Percentiles rank a stretch among this genome's conserved stretches.
Evolutionary conservation across 2,329 filamentous ascomycete genomes (phyloP).

Genomic region (Ceratocystis diversiconidia): DNA sequence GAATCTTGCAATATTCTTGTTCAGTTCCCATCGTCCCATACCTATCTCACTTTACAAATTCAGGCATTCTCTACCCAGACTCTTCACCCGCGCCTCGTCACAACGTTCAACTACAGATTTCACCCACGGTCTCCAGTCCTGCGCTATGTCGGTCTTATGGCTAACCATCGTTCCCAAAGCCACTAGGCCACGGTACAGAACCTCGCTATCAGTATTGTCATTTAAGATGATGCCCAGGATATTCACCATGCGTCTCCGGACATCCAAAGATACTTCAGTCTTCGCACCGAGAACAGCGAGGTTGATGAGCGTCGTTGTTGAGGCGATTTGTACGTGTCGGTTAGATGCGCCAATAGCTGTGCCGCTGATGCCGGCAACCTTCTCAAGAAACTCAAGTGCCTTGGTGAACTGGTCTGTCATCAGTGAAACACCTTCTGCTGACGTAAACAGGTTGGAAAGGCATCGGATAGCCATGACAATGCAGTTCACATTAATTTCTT

Average conservation of each 20-base stretch:
- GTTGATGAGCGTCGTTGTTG: slow-evolving; percentile 74
- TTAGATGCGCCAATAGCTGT: slow-evolving; percentile 44
- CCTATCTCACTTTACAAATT: slow-evolving; percentile 21
- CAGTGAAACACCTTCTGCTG: slow-evolving; percentile 52
- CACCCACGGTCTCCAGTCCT: slow-evolving; percentile 26
- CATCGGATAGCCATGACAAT: slow-evolving; percentile 74
- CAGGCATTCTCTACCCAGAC: slow-evolving; percentile 34
- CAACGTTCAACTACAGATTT: slow-evolving; percentile 31
- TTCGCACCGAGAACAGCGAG: slow-evolving; percentile 50
- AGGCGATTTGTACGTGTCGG: slow-evolving; percentile 68
- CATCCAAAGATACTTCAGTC: slow-evolving; percentile 24
- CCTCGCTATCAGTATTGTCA: slow-evolving; percentile 62
- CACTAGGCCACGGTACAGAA: slow-evolving; percentile 67
- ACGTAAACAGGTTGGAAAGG: slow-evolving; percentile 72
- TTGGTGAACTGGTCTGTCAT: slow-evolving; percentile 44
- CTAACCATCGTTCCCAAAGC: slow-evolving; percentile 65
- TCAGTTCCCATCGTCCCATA: background rate
- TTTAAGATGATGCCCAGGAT: slow-evolving; percentile 49
- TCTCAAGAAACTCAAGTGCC: slow-evolving; percentile 48
- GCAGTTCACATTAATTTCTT: slow-evolving; percentile 58
- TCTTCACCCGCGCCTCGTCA: slow-evolving; percentile 34
- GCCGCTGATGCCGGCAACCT: slow-evolving; percentile 39
- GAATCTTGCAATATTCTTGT: background rate
- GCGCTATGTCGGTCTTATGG: slow-evolving; percentile 17
- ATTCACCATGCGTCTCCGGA: slow-evolving; percentile 40